Evolutionary conservation across 352 stramenopile species (phyloP).

Genomic region (Phytophthora cajani): DNA sequence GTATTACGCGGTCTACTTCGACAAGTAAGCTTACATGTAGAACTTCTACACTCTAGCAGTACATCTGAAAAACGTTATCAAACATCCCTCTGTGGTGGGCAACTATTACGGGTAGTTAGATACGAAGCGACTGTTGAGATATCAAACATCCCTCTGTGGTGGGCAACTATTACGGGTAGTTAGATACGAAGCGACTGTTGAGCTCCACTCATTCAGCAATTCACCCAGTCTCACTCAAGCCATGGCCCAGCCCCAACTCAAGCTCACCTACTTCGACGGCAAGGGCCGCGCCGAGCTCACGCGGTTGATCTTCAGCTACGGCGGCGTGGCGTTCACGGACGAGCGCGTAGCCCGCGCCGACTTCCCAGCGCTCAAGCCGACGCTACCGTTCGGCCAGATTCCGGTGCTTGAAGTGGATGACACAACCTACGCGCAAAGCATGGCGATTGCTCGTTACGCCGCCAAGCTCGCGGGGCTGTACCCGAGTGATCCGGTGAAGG

Average conservation of each 20-base stretch:
- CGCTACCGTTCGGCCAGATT: slow-evolving; percentile 49
- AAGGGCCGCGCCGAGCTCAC: slow-evolving; percentile 53
- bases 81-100: too few species aligned
- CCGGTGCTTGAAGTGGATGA: slow-evolving; percentile 47
- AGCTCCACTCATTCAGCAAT: not conserved
- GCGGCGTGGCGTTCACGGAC: slow-evolving; percentile 44
- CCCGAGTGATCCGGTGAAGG: slow-evolving; percentile 33
- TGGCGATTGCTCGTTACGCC: slow-evolving; percentile 52
- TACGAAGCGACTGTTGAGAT: too few species aligned
- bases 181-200: too few species aligned
- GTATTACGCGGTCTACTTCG: too few species aligned
- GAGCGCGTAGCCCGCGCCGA: slow-evolving; percentile 32
- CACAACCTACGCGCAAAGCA: slow-evolving; percentile 42
- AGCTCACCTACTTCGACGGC: slow-evolving; percentile 71
- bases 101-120: too few species aligned
- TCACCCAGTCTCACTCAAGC: slow-evolving; percentile 9
- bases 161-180: too few species aligned
- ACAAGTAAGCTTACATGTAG: too few species aligned
- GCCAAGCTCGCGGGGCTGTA: slow-evolving; percentile 46
- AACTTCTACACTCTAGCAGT: too few species aligned
- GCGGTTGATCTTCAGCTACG: slow-evolving; percentile 53
- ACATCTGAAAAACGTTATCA: too few species aligned
- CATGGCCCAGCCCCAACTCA: slow-evolving; percentile 41
- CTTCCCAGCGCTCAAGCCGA: slow-evolving; percentile 45
- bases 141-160: too few species aligned